Evolutionary conservation across 306 rosid species (phyloP).

Genomic region (Acacia acuminata): DNA sequence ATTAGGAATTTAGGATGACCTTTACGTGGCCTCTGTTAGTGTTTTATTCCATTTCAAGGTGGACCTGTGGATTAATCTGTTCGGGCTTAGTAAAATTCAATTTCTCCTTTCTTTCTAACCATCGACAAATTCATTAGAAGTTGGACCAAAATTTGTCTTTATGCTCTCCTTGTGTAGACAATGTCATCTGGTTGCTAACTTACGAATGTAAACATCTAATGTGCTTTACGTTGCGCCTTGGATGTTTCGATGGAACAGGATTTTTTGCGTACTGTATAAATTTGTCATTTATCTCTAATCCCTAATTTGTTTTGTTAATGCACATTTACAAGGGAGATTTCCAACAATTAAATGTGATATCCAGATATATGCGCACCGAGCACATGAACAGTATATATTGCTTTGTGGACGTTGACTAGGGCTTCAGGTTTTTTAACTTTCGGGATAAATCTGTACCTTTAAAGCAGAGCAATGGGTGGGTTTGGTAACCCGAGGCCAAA

Average conservation of each 20-base stretch:
- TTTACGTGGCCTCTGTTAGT: not conserved
- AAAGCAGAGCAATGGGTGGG: too few species aligned
- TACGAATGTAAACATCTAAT: not conserved
- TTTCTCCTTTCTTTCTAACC: not conserved
- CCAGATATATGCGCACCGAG: not conserved
- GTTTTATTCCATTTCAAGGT: not conserved
- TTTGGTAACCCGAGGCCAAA: too few species aligned
- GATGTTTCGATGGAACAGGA: not conserved
- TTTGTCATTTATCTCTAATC: not conserved
- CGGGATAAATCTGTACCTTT: accelerated
- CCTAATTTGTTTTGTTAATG: not conserved
- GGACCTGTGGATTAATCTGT: not conserved
- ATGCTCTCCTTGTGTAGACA: not conserved
- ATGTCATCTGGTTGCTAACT: not conserved
- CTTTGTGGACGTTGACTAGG: not conserved
- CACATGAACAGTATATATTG: not conserved
- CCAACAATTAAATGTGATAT: not conserved
- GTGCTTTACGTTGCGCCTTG: not conserved
- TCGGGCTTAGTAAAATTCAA: not conserved
- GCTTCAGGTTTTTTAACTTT: not conserved
- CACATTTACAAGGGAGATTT: too few species aligned
- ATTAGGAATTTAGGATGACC: not conserved
- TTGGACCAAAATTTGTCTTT: slow-evolving; percentile 6
- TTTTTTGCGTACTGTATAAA: not conserved
- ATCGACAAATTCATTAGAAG: slow-evolving; percentile 7